Conservation (phyloP, 495 filamentous ascomycete genomes). For the Tetracladium setigerum region DNA sequence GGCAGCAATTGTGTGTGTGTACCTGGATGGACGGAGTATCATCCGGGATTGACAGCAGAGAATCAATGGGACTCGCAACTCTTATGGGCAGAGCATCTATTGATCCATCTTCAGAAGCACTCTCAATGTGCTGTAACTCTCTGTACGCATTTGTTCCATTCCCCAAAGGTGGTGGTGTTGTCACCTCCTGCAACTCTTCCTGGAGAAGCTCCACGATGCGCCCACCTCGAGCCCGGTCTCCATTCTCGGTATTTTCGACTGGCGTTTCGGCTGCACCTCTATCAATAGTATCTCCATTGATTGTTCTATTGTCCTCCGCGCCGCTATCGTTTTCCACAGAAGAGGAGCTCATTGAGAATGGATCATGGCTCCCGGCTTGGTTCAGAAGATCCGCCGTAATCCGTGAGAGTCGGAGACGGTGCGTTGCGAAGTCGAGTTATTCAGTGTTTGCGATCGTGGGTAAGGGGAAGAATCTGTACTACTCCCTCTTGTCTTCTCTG, state of each 20-base stretch:
- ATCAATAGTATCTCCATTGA: slow-evolving; percentile 21
- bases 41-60: slow-evolving; percentile 65
- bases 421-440: too few species aligned
- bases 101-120: slow-evolving; percentile 37
- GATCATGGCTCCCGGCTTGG: slow-evolving; percentile 17
- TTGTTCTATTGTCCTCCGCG: slow-evolving; percentile 32
- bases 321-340: slow-evolving; percentile 38
- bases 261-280: background rate
- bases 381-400: slow-evolving; percentile 13
- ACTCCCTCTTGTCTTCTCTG: too few species aligned
- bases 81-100: slow-evolving; percentile 12
- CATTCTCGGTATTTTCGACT: slow-evolving; percentile 2
- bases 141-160: slow-evolving; percentile 38
- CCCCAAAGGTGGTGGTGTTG: slow-evolving; percentile 20
- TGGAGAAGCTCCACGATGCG: slow-evolving; percentile 33
- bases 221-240: slow-evolving; percentile 19
- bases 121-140: slow-evolving; percentile 31
- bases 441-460: too few species aligned
- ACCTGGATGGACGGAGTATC: slow-evolving; percentile 88
- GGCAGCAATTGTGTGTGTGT: slow-evolving; percentile 23
- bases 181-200: slow-evolving; percentile 30
- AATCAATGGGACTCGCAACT: slow-evolving; percentile 38
- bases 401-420: background rate
- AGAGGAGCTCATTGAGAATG: slow-evolving; percentile 41
- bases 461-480: too few species aligned